Percentiles rank a stretch among this genome's conserved stretches.
Evolutionary conservation across 768 basidiomycete species (phyloP).

Genomic region (Serendipita sp.): DNA sequence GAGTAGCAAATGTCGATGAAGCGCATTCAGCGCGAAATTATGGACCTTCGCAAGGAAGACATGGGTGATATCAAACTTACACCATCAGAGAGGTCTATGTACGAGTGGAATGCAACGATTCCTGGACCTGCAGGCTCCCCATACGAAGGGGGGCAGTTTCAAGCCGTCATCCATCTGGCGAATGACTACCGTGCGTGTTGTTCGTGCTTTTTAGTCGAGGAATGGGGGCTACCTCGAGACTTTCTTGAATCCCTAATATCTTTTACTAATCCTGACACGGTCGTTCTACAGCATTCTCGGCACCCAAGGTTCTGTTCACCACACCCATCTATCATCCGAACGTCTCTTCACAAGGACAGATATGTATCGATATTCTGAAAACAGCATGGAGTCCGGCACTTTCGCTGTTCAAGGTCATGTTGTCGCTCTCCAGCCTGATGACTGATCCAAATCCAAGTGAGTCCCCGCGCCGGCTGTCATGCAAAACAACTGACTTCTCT

Average conservation of each 20-base stretch:
- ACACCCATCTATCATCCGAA: constrained; percentile 47
- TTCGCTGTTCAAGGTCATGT: constrained; percentile 85
- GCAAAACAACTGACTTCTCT: neutral
- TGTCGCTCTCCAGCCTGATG: constrained; percentile 80
- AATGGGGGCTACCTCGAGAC: constrained; percentile 23
- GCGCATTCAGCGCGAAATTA: constrained; percentile 69
- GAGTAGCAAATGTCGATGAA: constrained; percentile 47
- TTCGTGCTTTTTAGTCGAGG: neutral
- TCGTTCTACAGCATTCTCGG: neutral
- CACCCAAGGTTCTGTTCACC: neutral
- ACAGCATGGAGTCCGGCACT: constrained; percentile 88
- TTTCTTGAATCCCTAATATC: constrained; percentile 50
- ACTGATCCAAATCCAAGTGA: constrained; percentile 88
- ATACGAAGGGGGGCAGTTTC: constrained; percentile 61
- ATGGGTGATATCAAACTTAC: constrained; percentile 53
- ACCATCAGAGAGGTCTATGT: constrained; percentile 45
- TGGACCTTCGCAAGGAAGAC: constrained; percentile 70
- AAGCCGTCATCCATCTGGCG: constrained; percentile 48
- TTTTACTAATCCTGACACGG: neutral
- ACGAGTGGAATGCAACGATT: constrained; percentile 59
- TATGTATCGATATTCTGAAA: constrained; percentile 86
- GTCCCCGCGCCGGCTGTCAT: constrained; percentile 19
- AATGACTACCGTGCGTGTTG: constrained; percentile 61
- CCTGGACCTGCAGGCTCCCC: constrained; percentile 72
- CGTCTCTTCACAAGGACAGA: constrained; percentile 25